Conservation (phyloP, 768 basidiomycete species). For the Trichaptum fuscoviolaceum region DNA sequence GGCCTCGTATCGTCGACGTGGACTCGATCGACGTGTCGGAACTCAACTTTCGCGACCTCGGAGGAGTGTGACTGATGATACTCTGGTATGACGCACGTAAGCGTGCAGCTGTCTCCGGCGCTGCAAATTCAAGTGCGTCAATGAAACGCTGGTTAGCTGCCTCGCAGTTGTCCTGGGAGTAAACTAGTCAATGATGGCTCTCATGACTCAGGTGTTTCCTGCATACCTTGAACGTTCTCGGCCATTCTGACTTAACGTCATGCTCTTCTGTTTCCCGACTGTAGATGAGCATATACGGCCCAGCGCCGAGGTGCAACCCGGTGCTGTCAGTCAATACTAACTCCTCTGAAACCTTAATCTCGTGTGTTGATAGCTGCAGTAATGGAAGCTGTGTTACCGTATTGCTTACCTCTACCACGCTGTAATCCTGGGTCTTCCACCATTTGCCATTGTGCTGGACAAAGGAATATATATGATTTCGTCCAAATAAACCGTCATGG, state of each 20-base stretch:
- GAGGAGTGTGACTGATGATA: too few species aligned
- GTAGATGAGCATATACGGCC: slow-evolving; percentile 77
- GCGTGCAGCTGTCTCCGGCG: neutral
- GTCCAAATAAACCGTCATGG: slow-evolving; percentile 72
- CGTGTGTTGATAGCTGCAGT: neutral
- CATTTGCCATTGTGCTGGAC: slow-evolving; percentile 62
- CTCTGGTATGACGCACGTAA: neutral
- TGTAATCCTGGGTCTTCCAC: slow-evolving; percentile 78
- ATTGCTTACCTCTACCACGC: slow-evolving; percentile 52
- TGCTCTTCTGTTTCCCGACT: slow-evolving; percentile 28
- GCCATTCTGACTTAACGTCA: slow-evolving; percentile 24
- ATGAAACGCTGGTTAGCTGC: neutral
- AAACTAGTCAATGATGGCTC: neutral
- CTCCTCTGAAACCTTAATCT: slow-evolving; percentile 60
- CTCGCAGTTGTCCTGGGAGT: neutral
- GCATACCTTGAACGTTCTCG: slow-evolving; percentile 25
- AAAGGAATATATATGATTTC: slow-evolving; percentile 76
- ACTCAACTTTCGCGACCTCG: neutral
- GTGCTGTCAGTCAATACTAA: slow-evolving; percentile 60
- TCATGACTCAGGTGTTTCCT: slow-evolving; percentile 16
- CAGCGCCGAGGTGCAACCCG: slow-evolving; percentile 70
- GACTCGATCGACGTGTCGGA: neutral
- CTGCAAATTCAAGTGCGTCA: neutral
- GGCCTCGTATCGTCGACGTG: neutral
- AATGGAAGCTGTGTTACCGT: neutral